These are phyloP conservation scores for Colletotrichum agaves DNA, from an alignment of 2,329 filamentous ascomycete genomes.

Conservation along the genomic window DNA sequence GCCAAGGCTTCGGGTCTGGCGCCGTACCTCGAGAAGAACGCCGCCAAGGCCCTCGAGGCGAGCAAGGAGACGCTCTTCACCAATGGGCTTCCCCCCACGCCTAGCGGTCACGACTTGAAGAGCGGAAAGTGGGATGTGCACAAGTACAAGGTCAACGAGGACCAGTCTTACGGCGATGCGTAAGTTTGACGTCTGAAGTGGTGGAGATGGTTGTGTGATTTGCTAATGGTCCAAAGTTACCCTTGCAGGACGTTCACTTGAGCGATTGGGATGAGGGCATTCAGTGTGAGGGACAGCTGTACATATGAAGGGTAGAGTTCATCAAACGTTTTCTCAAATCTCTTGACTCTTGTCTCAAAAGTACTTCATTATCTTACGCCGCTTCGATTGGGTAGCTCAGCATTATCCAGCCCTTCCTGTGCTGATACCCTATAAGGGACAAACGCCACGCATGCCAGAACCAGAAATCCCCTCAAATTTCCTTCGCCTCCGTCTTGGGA, in stretches of 20 bases:
- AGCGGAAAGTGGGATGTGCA: slow-evolving; percentile 71
- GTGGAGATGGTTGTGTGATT: slow-evolving; percentile 2
- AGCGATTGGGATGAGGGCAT: slow-evolving; percentile 40
- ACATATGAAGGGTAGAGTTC: slow-evolving; percentile 46
- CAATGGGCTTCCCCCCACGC: slow-evolving; percentile 86
- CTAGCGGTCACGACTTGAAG: slow-evolving; percentile 72
- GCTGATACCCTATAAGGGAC: background rate
- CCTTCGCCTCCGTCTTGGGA: slow-evolving; percentile 13
- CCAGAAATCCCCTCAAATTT: background rate
- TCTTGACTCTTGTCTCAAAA: background rate
- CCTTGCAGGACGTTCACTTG: slow-evolving; percentile 72
- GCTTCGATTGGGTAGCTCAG: slow-evolving; percentile 2
- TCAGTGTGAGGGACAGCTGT: slow-evolving; percentile 44
- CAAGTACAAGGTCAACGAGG: slow-evolving; percentile 71
- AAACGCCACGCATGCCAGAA: background rate
- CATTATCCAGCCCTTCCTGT: background rate
- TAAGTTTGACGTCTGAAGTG: slow-evolving; percentile 56
- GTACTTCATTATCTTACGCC: background rate
- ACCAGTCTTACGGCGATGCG: slow-evolving; percentile 77
- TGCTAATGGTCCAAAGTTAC: slow-evolving; percentile 60
- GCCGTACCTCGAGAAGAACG: slow-evolving; percentile 74
- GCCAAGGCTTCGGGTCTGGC: slow-evolving; percentile 78
- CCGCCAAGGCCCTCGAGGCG: slow-evolving; percentile 63
- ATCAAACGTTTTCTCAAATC: slow-evolving; percentile 31
- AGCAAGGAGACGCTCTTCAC: slow-evolving; percentile 69